Evolutionary conservation across 495 filamentous ascomycete genomes (phyloP).

Genomic region (Neurospora sp.): DNA sequence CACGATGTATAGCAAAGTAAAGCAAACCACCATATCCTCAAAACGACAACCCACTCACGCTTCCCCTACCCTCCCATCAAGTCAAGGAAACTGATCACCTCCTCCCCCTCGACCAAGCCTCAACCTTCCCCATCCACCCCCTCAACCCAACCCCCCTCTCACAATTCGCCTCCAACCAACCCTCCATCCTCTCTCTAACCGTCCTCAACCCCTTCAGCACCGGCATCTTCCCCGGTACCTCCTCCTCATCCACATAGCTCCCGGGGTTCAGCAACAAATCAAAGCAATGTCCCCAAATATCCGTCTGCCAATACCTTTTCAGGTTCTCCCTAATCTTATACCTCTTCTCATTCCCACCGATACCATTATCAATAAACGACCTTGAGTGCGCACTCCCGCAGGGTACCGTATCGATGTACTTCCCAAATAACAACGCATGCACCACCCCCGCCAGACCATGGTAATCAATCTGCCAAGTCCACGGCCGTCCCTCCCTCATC

Average conservation of each 20-base stretch:
- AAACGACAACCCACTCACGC: neutral
- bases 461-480: conserved; percentile 96
- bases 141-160: conserved; percentile 76
- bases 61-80: neutral
- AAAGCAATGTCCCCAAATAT: conserved; percentile 78
- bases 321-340: conserved; percentile 62
- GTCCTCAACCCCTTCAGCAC: conserved; percentile 53
- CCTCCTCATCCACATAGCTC: conserved; percentile 48
- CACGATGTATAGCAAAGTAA: neutral
- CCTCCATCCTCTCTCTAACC: conserved; percentile 72
- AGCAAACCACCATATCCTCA: neutral
- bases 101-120: conserved; percentile 37
- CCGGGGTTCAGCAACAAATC: conserved; percentile 79
- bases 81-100: conserved; percentile 4
- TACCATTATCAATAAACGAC: conserved; percentile 13
- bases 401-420: conserved; percentile 77
- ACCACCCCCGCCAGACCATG: conserved; percentile 81
- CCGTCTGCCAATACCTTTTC: conserved; percentile 92
- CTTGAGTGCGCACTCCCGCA: conserved; percentile 10
- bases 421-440: conserved; percentile 81
- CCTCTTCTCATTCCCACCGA: conserved; percentile 41
- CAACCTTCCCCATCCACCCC: conserved; percentile 56
- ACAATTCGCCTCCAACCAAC: conserved; percentile 67
- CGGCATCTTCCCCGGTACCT: conserved; percentile 47
- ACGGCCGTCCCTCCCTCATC: conserved; percentile 83